Conservation (phyloP, 495 filamentous ascomycete species). For the Tuber umbilicatum region DNA sequence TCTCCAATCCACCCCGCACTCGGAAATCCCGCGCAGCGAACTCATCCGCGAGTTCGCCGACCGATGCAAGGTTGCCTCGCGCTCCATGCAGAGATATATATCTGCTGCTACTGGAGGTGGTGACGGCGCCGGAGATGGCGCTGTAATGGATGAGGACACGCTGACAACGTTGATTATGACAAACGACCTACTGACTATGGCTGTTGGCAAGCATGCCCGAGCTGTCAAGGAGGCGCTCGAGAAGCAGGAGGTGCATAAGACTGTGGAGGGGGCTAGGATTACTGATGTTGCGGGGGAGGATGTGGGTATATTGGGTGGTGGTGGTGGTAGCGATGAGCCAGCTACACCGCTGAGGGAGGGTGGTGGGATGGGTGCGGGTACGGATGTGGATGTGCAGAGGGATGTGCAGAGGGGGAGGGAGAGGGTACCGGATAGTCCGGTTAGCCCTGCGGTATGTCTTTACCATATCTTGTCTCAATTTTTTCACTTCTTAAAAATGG, state of each 20-base stretch:
- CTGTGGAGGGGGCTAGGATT: constrained; percentile 15
- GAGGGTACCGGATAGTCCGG: constrained; percentile 25
- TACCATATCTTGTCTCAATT: background rate
- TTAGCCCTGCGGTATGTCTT: constrained; percentile 34
- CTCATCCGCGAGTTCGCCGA: constrained; percentile 87
- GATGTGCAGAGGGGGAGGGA: background rate
- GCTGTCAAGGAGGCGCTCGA: constrained; percentile 69
- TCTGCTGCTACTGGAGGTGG: constrained; percentile 51
- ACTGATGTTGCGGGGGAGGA: constrained; percentile 16
- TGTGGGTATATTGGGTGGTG: constrained; percentile 3
- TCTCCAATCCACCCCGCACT: constrained; percentile 69
- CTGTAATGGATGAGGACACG: constrained; percentile 69
- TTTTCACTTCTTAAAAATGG: background rate
- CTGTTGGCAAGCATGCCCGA: constrained; percentile 71
- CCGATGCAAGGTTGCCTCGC: constrained; percentile 70
- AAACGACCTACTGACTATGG: constrained; percentile 75
- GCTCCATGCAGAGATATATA: constrained; percentile 79
- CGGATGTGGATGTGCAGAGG: background rate
- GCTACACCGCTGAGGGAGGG: background rate
- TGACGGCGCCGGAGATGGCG: constrained; percentile 52
- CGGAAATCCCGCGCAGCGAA: constrained; percentile 71
- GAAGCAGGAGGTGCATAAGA: constrained; percentile 1
- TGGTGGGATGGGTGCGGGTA: background rate
- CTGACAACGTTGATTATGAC: constrained; percentile 89
- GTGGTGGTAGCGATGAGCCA: background rate